Base-by-base conservation (phyloP, 2,329 filamentous ascomycete genomes). In the Fusarium setosum region DNA sequence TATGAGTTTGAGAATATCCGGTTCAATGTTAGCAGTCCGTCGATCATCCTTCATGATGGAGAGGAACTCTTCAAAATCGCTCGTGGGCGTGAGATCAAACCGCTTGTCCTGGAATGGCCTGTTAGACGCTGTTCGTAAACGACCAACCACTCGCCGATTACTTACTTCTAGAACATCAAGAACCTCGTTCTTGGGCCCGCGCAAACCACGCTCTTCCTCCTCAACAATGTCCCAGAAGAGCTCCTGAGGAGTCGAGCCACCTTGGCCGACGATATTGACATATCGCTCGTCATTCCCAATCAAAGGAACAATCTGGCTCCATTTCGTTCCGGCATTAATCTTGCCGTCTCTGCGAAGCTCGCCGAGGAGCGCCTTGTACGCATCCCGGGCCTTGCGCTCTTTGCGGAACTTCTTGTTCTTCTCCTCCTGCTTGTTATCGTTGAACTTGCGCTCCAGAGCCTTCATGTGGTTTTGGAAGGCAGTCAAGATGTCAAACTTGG, bases 391-490 rank as follows among this genome's bases (percentile, higher is more conserved):
- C 80, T 94, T 92, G 65, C 96, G 92, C 76, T 97, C 94, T 68
- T 90, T 87, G 61, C 96, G 90, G 55, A 89, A 86, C 78, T 92
- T 95, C 70, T 86, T 86, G 62, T 90, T 90, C 82, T 97, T 97
- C 73, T 96, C 90, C 70, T 92, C 89, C 79, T 99, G 96, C 65
- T 92, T 91, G 45, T 90, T 88, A 75, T 97, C 94, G 78, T 98
- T 98, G 81, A 97, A 94, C 51, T 89, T 88, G 63, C 94, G 91
- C 79, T 99, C 96, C 67, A 98, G 85, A 58, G 90, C 86, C 80
- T 96, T 97, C 83, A 98, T 96, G 75, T 98, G 95, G 73, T 92
- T 93, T 81, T 98, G 94, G 78, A 98, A 99, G 61, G 92, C 92
- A 73, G 89, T 94, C 81, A 99, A 85, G 75, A 98, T 88, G 78